phyloP scores from a whole-genome alignment of 2,329 filamentous ascomycete genomes.

The Fusarium keratoplasticum region DNA sequence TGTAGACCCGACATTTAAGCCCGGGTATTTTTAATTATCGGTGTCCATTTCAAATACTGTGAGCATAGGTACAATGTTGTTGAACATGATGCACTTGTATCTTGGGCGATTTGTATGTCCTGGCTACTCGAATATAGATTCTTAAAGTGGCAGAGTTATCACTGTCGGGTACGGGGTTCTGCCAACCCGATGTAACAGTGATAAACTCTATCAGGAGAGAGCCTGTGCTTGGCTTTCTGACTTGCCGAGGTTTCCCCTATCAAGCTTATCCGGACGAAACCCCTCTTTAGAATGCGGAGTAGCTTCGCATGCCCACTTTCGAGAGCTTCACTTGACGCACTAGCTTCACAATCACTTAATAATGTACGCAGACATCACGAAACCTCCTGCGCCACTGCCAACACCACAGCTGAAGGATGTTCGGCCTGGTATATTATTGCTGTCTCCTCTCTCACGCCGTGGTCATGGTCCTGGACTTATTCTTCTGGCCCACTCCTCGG shows the following conservation, averaged over 20 bases:
- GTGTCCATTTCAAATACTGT: neutral
- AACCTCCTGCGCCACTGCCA: slow-evolving; percentile 40
- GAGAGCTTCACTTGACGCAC: neutral
- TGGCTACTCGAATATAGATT: neutral
- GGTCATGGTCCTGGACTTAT: slow-evolving; percentile 42
- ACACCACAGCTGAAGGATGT: slow-evolving; percentile 25
- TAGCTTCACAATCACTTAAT: neutral
- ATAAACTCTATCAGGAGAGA: neutral
- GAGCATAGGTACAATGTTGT: neutral
- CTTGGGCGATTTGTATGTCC: neutral
- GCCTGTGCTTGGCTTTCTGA: neutral
- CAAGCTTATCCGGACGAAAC: neutral
- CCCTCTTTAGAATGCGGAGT: neutral
- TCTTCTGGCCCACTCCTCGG: slow-evolving; percentile 41
- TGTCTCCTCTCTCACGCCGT: slow-evolving; percentile 51
- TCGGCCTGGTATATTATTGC: slow-evolving; percentile 39
- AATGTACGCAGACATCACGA: slow-evolving; percentile 42
- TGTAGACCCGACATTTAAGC: neutral
- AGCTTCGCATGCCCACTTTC: neutral
- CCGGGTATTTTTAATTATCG: neutral
- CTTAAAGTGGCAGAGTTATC: neutral
- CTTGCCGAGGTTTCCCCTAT: neutral
- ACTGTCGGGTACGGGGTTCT: neutral
- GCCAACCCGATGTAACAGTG: neutral
- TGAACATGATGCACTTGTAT: neutral